Base-by-base conservation (phyloP, 192 early-diverging fungal genomes). In the Glomus cerebriforme region DNA sequence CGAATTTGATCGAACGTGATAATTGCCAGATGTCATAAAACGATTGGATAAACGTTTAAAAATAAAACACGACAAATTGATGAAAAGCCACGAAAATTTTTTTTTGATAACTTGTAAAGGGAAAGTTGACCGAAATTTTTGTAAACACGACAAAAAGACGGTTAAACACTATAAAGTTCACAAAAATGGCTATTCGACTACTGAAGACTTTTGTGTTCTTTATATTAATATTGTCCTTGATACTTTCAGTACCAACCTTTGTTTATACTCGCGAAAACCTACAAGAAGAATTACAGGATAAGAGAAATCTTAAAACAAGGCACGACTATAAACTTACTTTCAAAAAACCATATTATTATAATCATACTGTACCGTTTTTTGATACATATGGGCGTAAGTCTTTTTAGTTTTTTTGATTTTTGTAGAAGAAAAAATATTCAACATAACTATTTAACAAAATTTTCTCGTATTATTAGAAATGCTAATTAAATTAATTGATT, bases 301-400 rank as follows among this genome's bases (percentile, higher is more conserved):
- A 19, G 5, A 29, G 17, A 63, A 29, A 63, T 27, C 60, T 3
- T 27, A 63, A 63, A 63, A 27, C 27, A 27, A 63, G 45, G n/a
- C 73, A 86, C 59, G 91, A 92, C 79, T 92, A 89, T 80, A 92
- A 87, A 80, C 84, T 85, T 63, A 85, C 89, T 24, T 84, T 92
- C 80, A 91, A 91, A 69, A 84, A 85, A 70, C 90, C 90, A 2
- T 87, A 84, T 75, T 82, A 83, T 71, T 84, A 85, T 59, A 82
- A 86, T 66, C 79, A 80, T 26, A 73, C 78, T 1, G 59, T 92
- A 24, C 90, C 90, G 0, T 88, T 87, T 70, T 92, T 88, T 85
- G 76, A 78, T 17, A 69, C 79, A 60, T 77, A 80, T 65, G 90
- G 88, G 60, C 79, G 88, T 87, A 82, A 74, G 77, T 84, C 75